Evolutionary conservation across 257 asterid species (phyloP), one percentile per base, ranked within the genome.

Genomic region (Solanum commersonii): DNA sequence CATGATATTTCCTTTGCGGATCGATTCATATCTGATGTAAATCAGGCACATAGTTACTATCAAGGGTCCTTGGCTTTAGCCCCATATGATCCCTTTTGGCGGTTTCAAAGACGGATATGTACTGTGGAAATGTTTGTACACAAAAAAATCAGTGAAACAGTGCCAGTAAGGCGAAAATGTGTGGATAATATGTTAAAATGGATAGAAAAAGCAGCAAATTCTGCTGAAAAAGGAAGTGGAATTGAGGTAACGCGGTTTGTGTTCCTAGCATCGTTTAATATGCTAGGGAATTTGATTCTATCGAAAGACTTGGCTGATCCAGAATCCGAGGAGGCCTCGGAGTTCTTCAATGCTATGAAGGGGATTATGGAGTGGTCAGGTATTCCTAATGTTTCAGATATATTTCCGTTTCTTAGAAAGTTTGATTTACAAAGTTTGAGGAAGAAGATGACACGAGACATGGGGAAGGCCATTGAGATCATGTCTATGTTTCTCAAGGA

Each of bases 11-110:
- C 94, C 3, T 94, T 94, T 4, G 49, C 49, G 2, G 49, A 42
- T 42, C 49, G 49, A 34, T n/a, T n/a, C n/a, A n/a, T n/a, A n/a
- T n/a, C n/a, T n/a, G 35, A 34, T 34, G 35, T 34, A 6, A 34
- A 34, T 34, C 5, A 6, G 5, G 92, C 93, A 33, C 88, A 87
- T 56, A 88, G 86, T 27, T 92, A 89, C 93, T 88, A 91, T 89
- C 77, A 87, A 72, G 93, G 95, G 0, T 88, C 96, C 1, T 56
- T 89, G 63, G 93, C 92, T 3, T 89, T 93, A 93, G 90, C 89
- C 87, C 91, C 79, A 38, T 92, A 91, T 70, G 98, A 96, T 2
- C 90, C 92, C 8, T 91, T 93, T 83, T 95, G 96, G 98, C 85
- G 95, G 0, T 88, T 91, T 63, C 92, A 93, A 12, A 87, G 96